Evolutionary conservation across 768 basidiomycete genomes (phyloP), one percentile per base, ranked within the genome.

Genomic region (Mycena kentingensis): DNA sequence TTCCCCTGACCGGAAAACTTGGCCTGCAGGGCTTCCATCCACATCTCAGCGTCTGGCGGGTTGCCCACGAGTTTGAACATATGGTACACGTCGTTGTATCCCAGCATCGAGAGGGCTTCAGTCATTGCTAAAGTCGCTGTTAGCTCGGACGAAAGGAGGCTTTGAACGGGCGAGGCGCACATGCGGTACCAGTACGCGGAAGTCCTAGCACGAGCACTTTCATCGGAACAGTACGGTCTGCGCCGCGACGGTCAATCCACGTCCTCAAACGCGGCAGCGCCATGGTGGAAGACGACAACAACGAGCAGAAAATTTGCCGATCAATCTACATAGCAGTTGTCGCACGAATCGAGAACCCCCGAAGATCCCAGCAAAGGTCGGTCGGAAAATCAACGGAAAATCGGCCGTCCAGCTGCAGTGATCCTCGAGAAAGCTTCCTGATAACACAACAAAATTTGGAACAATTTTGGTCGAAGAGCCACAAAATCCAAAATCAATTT

Each of bases 71-170:
- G 26, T 25, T 25, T 26, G 25, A 26, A 28, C 42, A 43, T 43
- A 28, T 43, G 42, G 42, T 43, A 28, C 25, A 43, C 42, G 42
- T 25, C 42, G 42, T 43, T 43, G 42, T 43, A 43, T 26, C 42
- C 42, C 25, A 43, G 21, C 25, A 43, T 43, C 42, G 26, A 25
- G 16, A 43, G 29, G 16, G 42, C 42, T 25, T 43, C 42, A 28
- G 25, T 25, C 42, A 43, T 43, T 25, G 42, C 42, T 43, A 11
- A 28, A n/a, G 29, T 43, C 16, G 16, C 22, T 28, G 29, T 43
- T 28, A 25, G 21, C 26, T 43, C 42, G 19, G 24, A 43, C 21
- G n/a, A n/a, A n/a, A n/a, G n/a, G n/a, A n/a, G n/a, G 29, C 29
- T 43, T 43, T 28, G 29, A 26, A 10, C 11, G 25, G 18, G 42